A percentile compares a stretch with the other conserved stretches of the same genome.
These are phyloP conservation scores for Wallemia mellicola DNA, from an alignment of 1,284 basidiomycete genomes.

Conservation along the genomic window DNA sequence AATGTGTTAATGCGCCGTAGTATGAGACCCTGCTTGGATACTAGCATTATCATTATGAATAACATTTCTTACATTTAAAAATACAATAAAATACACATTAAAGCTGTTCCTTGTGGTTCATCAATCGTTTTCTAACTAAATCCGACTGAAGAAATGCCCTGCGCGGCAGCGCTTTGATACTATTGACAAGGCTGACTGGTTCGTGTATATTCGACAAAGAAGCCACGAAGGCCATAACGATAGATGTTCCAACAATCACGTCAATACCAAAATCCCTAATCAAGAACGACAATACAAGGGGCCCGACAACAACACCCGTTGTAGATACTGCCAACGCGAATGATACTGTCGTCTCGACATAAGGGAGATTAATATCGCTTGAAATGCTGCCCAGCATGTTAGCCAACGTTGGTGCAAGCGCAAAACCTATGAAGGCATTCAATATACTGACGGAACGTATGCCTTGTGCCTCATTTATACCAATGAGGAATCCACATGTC, in stretches of 20 bases:
- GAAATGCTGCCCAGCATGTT: not conserved
- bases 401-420: not conserved
- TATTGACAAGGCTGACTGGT: not conserved
- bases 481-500: not conserved
- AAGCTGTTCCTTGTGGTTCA: not conserved
- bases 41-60: too few species aligned
- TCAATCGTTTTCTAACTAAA: too few species aligned
- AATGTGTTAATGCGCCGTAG: too few species aligned
- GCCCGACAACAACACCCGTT: not conserved
- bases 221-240: not conserved
- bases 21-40: too few species aligned
- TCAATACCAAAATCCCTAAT: not conserved
- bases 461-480: not conserved
- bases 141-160: not conserved
- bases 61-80: too few species aligned
- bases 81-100: not conserved
- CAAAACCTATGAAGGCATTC: not conserved
- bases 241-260: not conserved
- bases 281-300: not conserved
- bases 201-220: not conserved
- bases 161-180: not conserved
- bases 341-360: not conserved
- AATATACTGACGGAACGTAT: not conserved
- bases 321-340: not conserved
- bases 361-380: not conserved